Evolutionary conservation across 148 eudicot genomes (phyloP).

Genomic region (Dianthus caryophyllus): DNA sequence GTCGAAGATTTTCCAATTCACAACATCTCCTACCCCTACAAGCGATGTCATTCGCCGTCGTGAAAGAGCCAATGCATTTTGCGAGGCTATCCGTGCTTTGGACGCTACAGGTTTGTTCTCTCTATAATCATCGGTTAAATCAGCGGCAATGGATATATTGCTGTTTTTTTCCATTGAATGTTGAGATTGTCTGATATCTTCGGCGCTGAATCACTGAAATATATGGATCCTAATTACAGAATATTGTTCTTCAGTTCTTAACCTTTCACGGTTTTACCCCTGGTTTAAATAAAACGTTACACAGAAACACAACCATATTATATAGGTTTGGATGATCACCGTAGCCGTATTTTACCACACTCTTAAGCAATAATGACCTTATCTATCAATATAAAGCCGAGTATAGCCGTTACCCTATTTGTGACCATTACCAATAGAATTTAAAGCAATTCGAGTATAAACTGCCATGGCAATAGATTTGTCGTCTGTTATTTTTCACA

Average conservation of each 20-base stretch:
- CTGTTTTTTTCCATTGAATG: neutral
- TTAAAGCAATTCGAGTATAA: neutral
- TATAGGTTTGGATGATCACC: too few species aligned
- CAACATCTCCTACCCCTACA: slow-evolving; percentile 51
- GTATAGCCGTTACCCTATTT: too few species aligned
- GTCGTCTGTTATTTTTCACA: neutral
- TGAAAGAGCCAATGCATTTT: slow-evolving; percentile 89
- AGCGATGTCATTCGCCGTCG: slow-evolving; percentile 77
- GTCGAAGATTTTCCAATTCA: slow-evolving; percentile 82
- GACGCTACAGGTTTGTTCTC: slow-evolving; percentile 88
- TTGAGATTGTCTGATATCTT: slow-evolving; percentile 3
- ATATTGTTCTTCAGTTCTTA: too few species aligned
- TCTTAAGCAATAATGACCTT: too few species aligned
- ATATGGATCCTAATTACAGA: too few species aligned
- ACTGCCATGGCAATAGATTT: neutral
- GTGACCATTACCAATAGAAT: neutral
- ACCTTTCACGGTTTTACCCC: too few species aligned
- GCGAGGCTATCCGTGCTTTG: slow-evolving; percentile 93
- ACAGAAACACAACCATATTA: too few species aligned
- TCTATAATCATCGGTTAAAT: neutral
- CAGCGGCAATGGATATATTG: neutral
- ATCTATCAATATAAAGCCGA: too few species aligned
- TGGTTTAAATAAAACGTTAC: too few species aligned
- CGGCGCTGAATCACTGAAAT: too few species aligned
- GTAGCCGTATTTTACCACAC: too few species aligned